Evolutionary conservation across 2,329 filamentous ascomycete genomes (phyloP).

Genomic region (Endoconidiophora laricicola): DNA sequence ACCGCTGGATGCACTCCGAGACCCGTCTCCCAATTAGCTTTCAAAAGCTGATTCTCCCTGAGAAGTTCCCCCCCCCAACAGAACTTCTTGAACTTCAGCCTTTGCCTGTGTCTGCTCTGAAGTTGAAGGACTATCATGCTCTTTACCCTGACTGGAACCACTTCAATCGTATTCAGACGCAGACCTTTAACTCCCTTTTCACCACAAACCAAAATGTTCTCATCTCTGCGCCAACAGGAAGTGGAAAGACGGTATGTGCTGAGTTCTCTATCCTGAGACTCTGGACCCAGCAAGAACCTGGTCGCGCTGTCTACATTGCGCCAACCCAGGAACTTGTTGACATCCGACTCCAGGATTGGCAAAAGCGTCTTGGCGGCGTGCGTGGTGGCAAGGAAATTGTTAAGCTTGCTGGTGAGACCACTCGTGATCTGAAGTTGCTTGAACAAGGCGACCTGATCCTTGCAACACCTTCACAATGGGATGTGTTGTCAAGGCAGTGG

Average conservation of each 20-base stretch:
- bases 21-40: slow-evolving; percentile 87
- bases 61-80: slow-evolving; percentile 90
- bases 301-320: slow-evolving; percentile 81
- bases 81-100: slow-evolving; percentile 84
- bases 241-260: slow-evolving; percentile 91
- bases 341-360: slow-evolving; percentile 67
- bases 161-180: slow-evolving; percentile 96
- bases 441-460: slow-evolving; percentile 79
- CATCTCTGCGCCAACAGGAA: slow-evolving; percentile 79
- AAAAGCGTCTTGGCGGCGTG: slow-evolving; percentile 53
- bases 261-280: slow-evolving; percentile 84
- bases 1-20: slow-evolving; percentile 97
- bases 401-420: slow-evolving; percentile 85
- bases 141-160: slow-evolving; percentile 71
- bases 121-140: slow-evolving; percentile 63
- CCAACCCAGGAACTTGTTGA: slow-evolving; percentile 91
- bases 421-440: slow-evolving; percentile 74
- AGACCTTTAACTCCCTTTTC: slow-evolving; percentile 88
- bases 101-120: slow-evolving; percentile 73
- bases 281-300: slow-evolving; percentile 44
- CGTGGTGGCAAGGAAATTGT: slow-evolving; percentile 77
- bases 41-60: slow-evolving; percentile 82
- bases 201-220: slow-evolving; percentile 88
- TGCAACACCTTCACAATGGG: slow-evolving; percentile 89
- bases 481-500: slow-evolving; percentile 90